Percentiles rank a stretch among this genome's conserved stretches.
Evolutionary conservation across 208 protist species (phyloP).

Genomic region (Entamoeba dispar): DNA sequence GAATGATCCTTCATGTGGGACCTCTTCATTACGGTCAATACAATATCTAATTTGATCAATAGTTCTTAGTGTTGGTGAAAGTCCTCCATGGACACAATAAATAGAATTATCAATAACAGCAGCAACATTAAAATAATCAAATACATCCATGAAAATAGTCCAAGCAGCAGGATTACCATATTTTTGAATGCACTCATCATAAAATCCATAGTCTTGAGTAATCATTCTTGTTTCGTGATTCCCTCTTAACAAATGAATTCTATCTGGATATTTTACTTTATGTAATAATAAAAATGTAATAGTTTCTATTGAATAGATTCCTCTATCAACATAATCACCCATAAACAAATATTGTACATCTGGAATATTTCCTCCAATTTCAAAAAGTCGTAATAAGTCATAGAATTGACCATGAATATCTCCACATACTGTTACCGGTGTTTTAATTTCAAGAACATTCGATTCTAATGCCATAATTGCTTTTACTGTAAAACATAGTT

Average conservation of each 20-base stretch:
- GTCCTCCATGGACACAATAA: constrained; percentile 72
- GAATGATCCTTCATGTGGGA: constrained; percentile 89
- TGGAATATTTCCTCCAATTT: constrained; percentile 72
- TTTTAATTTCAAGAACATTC: constrained; percentile 71
- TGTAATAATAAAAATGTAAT: constrained; percentile 6
- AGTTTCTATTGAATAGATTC: constrained; percentile 8
- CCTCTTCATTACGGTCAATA: constrained; percentile 42
- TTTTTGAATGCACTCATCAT: constrained; percentile 87
- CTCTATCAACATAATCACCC: constrained; percentile 16
- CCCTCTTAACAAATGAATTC: constrained; percentile 76
- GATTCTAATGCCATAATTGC: constrained; percentile 55
- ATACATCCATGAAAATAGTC: constrained; percentile 74
- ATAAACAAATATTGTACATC: constrained; percentile 60
- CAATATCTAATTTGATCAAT: constrained; percentile 61
- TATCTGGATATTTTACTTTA: constrained; percentile 70
- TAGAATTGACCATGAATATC: constrained; percentile 83
- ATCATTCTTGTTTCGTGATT: constrained; percentile 90
- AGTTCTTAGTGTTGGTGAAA: constrained; percentile 66
- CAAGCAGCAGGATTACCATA: constrained; percentile 71
- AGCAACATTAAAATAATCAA: constrained; percentile 82
- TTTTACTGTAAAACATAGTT: background rate
- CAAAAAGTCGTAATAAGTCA: constrained; percentile 86
- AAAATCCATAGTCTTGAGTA: constrained; percentile 94
- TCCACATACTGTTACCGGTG: constrained; percentile 70
- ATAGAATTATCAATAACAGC: constrained; percentile 79